Base-by-base conservation (phyloP, 1,284 basidiomycete species). In the Boletellus deceptivus region DNA sequence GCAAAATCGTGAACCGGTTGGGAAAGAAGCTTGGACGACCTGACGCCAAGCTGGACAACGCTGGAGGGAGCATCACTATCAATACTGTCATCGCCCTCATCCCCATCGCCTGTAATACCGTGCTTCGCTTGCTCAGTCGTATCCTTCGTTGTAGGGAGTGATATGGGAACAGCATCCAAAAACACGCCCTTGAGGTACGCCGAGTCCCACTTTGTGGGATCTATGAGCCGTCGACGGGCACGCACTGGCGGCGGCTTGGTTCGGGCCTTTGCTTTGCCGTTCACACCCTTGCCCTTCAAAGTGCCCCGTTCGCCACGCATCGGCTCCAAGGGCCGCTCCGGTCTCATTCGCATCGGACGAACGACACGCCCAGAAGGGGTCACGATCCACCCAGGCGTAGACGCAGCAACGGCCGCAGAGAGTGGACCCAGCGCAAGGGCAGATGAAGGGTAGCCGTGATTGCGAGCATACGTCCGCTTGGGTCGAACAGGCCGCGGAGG, bases 321-420 rank as follows among this genome's bases (percentile, higher is more conserved):
- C 10, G 72, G 71, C 3, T 78, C 75, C 11, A 90, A 67, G 9
- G 86, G 86, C 29, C 74, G 77, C 3, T 63, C 67, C 3, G 89
- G 88, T 8, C 86, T 77, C 79, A 88, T 88, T 39, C 79, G 75
- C 56, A 86, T 72, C 2, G 84, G 79, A 4, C 77, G 74, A 6
- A 89, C 70, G n/a, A 89, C 69, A 6, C 86, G 78, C 1, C 85
- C 84, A 1, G 84, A 76, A 3, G 80, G 69, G 0, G 86, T 87
- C 36, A 80, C 76, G 45, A 75, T 77, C 89, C 89, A 91, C 9
- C 82, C 84, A 8, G 76, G 79, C 6, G 62, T 59, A 7, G 64
- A 61, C 9, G 72, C 82, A 34, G 78, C 84, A 53, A 78, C 75
- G 1, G 76, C 69, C 0, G 82, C 81, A 37, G 89, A 75, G 27